A percentile compares a stretch with the other conserved stretches of the same genome.
These are phyloP conservation scores for Singerocomus inundabilis DNA, from an alignment of 1,284 basidiomycete genomes.

Conservation along the genomic window DNA sequence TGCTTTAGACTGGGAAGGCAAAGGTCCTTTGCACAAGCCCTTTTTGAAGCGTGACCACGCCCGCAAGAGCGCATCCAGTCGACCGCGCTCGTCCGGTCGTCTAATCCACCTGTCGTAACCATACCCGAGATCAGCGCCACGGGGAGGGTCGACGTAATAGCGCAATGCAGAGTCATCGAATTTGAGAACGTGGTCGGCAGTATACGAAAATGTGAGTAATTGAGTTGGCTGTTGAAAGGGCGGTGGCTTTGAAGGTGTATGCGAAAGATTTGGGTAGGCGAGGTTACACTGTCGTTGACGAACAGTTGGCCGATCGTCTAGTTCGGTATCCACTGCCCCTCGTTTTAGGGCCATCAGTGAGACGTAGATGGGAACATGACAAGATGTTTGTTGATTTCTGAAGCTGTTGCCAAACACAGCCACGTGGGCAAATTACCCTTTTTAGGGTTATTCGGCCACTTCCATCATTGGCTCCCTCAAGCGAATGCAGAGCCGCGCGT, in stretches of 20 bases:
- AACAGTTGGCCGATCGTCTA: constrained; percentile 8
- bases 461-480: no score
- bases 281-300: constrained; percentile 3
- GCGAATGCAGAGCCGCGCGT: no score
- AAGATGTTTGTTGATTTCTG: constrained; percentile 25
- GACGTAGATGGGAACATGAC: background rate
- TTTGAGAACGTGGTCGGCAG: constrained; percentile 48
- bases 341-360: constrained; percentile 25
- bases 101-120: constrained; percentile 70
- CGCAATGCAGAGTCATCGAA: constrained; percentile 67
- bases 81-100: constrained; percentile 60
- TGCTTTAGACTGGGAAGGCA: constrained; percentile 26
- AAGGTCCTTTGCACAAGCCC: constrained; percentile 35
- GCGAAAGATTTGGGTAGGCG: constrained; percentile 31
- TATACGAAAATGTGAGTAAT: constrained; percentile 68
- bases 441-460: no score
- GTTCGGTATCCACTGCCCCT: constrained; percentile 21
- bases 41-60: constrained; percentile 47
- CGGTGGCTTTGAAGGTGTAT: constrained; percentile 33
- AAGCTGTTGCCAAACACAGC: constrained; percentile 27
- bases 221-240: constrained; percentile 61
- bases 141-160: constrained; percentile 66
- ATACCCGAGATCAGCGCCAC: constrained; percentile 57
- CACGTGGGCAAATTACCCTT: constrained; percentile 5
- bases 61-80: constrained; percentile 63